These are phyloP conservation scores for Fusarium pilosicola DNA, from an alignment of 2,329 filamentous ascomycete species.

Conservation along the genomic window DNA sequence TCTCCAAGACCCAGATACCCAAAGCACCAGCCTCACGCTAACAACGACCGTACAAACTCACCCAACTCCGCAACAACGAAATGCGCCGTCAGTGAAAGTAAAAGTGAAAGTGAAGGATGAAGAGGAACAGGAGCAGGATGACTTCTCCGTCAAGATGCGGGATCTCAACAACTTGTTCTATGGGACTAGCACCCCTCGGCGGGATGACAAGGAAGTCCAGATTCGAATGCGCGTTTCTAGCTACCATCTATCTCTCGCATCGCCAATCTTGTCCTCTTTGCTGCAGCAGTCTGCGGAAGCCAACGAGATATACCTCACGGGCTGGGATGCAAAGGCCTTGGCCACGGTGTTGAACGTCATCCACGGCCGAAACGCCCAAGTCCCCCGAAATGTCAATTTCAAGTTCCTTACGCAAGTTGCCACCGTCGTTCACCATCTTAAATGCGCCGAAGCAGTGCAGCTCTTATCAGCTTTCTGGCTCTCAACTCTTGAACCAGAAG, in stretches of 20 bases:
- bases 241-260: neutral
- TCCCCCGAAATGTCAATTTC: neutral
- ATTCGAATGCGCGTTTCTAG: neutral
- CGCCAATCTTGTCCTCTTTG: neutral
- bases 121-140: neutral
- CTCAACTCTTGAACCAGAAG: neutral
- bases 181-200: neutral
- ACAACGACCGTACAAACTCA: neutral
- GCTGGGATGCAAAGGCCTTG: neutral
- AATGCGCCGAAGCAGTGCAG: neutral
- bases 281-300: neutral
- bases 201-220: neutral
- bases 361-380: neutral
- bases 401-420: neutral
- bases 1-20: neutral
- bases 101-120: neutral
- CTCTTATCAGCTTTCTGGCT: neutral
- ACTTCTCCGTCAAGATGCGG: neutral
- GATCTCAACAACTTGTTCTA: neutral
- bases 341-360: neutral
- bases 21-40: neutral
- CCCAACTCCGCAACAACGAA: neutral
- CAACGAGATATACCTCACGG: neutral
- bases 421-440: neutral
- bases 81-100: neutral